A percentile compares a stretch with the other conserved stretches of the same genome.
phyloP scores from a whole-genome alignment of 495 filamentous ascomycete species.

The Penicillium robsamsonii region DNA sequence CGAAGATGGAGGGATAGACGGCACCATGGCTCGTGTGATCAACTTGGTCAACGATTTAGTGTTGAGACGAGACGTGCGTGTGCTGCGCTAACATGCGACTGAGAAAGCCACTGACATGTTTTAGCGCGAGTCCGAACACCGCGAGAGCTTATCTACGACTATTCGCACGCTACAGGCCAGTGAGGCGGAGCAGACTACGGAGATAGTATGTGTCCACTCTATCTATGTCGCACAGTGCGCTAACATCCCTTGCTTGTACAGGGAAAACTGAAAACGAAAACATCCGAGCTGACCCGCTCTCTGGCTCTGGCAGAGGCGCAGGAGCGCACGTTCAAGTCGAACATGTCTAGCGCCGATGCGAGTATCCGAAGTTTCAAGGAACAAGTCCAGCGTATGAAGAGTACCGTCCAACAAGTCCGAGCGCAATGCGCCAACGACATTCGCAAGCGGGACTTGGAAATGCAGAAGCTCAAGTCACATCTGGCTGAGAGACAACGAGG shows the following conservation, averaged over 20 bases:
- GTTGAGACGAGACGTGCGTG: constrained; percentile 72
- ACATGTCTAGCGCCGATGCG: constrained; percentile 68
- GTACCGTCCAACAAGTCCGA: constrained; percentile 74
- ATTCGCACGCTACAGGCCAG: constrained; percentile 71
- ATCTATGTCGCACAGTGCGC: not conserved
- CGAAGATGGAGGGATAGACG: constrained; percentile 59
- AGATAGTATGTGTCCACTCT: constrained; percentile 40
- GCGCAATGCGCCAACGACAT: constrained; percentile 89
- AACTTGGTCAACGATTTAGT: constrained; percentile 92
- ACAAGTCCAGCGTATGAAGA: constrained; percentile 74
- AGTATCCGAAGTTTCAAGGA: constrained; percentile 70
- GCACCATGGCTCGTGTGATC: constrained; percentile 82
- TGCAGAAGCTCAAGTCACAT: constrained; percentile 84
- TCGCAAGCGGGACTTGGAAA: constrained; percentile 83
- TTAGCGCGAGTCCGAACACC: constrained; percentile 84
- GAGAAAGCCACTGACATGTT: constrained; percentile 17
- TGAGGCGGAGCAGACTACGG: constrained; percentile 65
- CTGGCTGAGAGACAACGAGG: constrained; percentile 56
- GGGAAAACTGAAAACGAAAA: constrained; percentile 65
- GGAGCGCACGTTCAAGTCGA: constrained; percentile 64
- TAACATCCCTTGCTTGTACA: constrained; percentile 21
- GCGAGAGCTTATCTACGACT: constrained; percentile 75
- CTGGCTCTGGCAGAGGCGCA: constrained; percentile 71
- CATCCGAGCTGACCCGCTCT: constrained; percentile 70
- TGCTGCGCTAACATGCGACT: not conserved